Evolutionary conservation across 2,329 filamentous ascomycete genomes (phyloP).

Genomic region (Lachnellula arida): DNA sequence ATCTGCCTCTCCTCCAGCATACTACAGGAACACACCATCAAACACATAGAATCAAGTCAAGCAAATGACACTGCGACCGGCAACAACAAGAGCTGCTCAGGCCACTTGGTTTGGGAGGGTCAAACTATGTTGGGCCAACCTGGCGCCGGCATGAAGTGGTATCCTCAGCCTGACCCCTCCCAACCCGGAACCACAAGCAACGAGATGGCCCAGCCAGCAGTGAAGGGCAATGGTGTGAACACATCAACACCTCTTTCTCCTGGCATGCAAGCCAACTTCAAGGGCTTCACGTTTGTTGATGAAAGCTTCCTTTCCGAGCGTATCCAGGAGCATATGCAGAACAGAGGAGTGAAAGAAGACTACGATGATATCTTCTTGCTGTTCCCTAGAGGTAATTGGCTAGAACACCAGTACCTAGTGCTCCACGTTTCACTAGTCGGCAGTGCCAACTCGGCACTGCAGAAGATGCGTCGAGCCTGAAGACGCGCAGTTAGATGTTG

Average conservation of each 20-base stretch:
- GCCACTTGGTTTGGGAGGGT: not conserved
- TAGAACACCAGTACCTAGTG: no score
- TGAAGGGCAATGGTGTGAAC: no score
- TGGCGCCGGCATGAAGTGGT: conserved; percentile 23
- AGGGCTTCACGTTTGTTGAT: conserved; percentile 94
- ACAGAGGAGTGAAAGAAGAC: no score
- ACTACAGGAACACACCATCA: no score
- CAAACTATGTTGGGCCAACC: conserved; percentile 11
- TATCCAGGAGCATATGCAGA: no score
- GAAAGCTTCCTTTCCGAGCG: conserved; percentile 30
- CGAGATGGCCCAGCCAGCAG: not conserved
- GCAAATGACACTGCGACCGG: no score
- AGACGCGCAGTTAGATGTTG: conserved; percentile 21
- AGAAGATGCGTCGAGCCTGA: conserved; percentile 19
- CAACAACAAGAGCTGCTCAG: no score
- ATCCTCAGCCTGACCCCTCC: conserved; percentile 4
- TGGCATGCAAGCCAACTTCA: conserved; percentile 92
- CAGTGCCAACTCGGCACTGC: conserved; percentile 18
- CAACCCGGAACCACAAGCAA: not conserved
- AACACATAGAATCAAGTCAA: no score
- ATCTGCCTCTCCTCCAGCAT: no score
- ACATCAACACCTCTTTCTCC: conserved; percentile 80
- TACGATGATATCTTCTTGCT: no score
- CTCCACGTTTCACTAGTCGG: no score
- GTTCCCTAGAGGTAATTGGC: no score